Evolutionary conservation across 805 yeast species (phyloP).

Genomic region (Peterozyma xylosa): DNA sequence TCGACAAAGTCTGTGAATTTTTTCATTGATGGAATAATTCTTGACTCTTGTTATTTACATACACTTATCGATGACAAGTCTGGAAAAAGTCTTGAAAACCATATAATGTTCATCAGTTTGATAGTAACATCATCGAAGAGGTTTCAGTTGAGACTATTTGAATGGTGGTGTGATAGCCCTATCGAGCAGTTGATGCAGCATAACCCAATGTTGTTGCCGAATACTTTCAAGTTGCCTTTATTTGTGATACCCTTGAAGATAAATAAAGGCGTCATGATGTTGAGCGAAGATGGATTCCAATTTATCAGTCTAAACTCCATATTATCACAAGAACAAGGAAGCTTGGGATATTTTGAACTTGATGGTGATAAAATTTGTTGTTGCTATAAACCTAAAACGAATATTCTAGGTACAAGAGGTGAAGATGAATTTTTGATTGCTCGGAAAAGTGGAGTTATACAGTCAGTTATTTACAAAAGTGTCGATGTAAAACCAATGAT

Average conservation of each 20-base stretch:
- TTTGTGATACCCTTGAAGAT: constrained; percentile 17
- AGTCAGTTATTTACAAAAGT: background rate
- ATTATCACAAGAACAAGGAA: background rate
- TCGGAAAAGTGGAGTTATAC: background rate
- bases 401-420: background rate
- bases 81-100: constrained; percentile 1
- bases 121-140: constrained; percentile 15
- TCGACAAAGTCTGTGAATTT: constrained; percentile 15
- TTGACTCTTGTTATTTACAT: constrained; percentile 17
- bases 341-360: background rate
- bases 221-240: constrained; percentile 19
- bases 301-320: background rate
- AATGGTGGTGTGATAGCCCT: constrained; percentile 12
- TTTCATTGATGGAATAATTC: constrained; percentile 15
- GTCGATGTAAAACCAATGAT: too few species aligned
- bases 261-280: constrained; percentile 17
- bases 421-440: background rate
- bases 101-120: constrained; percentile 16
- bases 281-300: constrained; percentile 13
- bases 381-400: background rate
- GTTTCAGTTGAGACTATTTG: constrained; percentile 16
- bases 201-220: constrained; percentile 15
- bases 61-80: constrained; percentile 9
- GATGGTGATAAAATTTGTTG: background rate
- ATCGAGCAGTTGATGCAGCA: constrained; percentile 12